These are phyloP conservation scores for Wickerhamomyces subpelliculosus DNA, from an alignment of 805 yeast genomes.

Conservation along the genomic window DNA sequence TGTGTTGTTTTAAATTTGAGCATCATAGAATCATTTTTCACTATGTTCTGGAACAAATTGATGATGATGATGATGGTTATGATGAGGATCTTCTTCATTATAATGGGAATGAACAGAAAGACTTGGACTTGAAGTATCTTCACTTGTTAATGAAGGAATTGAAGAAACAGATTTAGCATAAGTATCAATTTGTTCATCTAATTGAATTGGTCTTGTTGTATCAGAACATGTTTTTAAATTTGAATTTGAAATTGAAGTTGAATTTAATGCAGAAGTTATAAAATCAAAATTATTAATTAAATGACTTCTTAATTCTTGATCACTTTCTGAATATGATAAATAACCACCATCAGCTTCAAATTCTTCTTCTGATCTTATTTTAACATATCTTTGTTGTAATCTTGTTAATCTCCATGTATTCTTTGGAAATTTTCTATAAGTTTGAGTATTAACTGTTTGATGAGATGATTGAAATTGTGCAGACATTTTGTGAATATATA, in stretches of 20 bases:
- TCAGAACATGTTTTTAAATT: too few relatives aligned
- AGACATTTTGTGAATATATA: not conserved
- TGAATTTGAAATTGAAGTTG: too few relatives aligned
- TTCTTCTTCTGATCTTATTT: slow-evolving; percentile 8
- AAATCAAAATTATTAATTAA: slow-evolving; percentile 6
- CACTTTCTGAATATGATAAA: not conserved
- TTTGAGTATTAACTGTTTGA: not conserved
- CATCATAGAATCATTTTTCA: too few relatives aligned
- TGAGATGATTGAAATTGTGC: not conserved
- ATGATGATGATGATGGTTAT: not conserved
- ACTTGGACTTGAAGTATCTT: not conserved
- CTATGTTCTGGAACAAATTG: not conserved
- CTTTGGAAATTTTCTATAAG: slow-evolving; percentile 18
- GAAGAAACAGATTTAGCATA: not conserved
- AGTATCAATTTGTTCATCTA: too few relatives aligned
- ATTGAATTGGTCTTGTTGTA: too few relatives aligned
- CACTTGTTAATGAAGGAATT: not conserved
- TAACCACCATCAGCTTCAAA: not conserved
- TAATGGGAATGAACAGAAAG: not conserved
- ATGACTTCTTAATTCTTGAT: slow-evolving; percentile 8
- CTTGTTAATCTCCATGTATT: slow-evolving; percentile 19
- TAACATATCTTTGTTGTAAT: slow-evolving; percentile 15
- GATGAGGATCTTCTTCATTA: not conserved
- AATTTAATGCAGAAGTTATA: not conserved
- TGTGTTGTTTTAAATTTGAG: not conserved